Evolutionary conservation across 1,284 basidiomycete genomes (phyloP), one percentile per base, ranked within the genome.

Genomic region (Rhodofomes roseus): DNA sequence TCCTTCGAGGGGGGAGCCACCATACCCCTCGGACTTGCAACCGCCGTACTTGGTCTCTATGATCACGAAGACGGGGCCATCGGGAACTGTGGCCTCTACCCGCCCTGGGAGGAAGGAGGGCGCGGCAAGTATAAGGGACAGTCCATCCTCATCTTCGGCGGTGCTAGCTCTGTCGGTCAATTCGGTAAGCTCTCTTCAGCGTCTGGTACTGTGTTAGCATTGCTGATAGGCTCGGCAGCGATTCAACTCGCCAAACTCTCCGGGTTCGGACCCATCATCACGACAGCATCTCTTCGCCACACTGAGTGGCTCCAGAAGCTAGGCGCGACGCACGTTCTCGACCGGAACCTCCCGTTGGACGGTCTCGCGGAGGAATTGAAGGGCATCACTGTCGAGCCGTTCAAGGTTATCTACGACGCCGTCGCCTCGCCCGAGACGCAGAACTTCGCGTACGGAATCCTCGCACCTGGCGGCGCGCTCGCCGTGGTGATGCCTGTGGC

Each of bases 121-220:
- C 59, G 68, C 23, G 65, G 70, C 52, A 73, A 74, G 52, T 71
- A 72, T 57, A 58, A 66, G 0, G 66, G 63, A 18, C 65, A 68
- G 57, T 66, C 74, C 1, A 60, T 74, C 50, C 58, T 77, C 25
- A 62, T 77, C 36, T 63, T 76, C 61, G 74, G 74, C 16, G 76
- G 76, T n/a, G 60, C 73, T 8, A 66, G 68, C 2, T 67, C 69
- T 18, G 73, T 76, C n/a, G 75, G 76, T 1, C 67, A 73, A 60
- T 71, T 62, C 60, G 73, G 67, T 55, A 16, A 18, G 29, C 14
- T 25, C n/a, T 9, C 22, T 16, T 22, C 34, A 27, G 23, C 27
- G 2, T 70, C 74, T 11, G 61, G 83, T 39, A 79, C 36, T 81
- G 75, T 1, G 64, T 68, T n/a, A 85, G 86, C 64, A 68, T 86